Conservation (phyloP, 2,329 filamentous ascomycete genomes). For the Trichoderma citrinoviride region DNA sequence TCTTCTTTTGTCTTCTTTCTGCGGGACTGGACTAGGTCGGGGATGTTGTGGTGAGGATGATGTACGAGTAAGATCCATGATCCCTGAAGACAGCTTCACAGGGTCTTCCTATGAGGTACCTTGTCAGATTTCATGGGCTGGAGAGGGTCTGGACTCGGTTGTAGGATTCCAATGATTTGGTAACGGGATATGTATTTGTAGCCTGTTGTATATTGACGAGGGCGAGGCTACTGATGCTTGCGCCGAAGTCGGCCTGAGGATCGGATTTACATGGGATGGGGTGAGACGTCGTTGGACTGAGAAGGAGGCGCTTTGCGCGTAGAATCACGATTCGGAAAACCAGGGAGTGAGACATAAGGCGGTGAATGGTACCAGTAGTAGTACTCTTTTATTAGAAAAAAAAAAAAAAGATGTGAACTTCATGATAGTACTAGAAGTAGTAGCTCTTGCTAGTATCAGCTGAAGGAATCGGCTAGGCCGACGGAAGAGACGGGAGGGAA, state of each 20-base stretch:
- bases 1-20: neutral
- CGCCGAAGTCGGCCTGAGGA: neutral
- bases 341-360: neutral
- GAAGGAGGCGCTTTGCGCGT: neutral
- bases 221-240: neutral
- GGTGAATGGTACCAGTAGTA: neutral
- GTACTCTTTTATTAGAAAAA: no score
- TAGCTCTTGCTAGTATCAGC: no score
- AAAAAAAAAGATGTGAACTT: no score
- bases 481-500: neutral
- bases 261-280: neutral
- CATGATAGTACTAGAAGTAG: no score
- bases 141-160: neutral
- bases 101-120: neutral
- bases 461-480: neutral
- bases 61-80: conserved; percentile 15
- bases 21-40: neutral
- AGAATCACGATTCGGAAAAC: neutral
- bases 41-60: neutral
- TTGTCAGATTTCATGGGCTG: conserved; percentile 1
- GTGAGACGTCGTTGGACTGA: neutral
- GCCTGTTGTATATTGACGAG: no score
- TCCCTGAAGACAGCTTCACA: neutral
- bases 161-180: conserved; percentile 6
- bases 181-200: no score